Evolutionary conservation across 208 protist species (phyloP).

Genomic region (Porcisia hertigi): DNA sequence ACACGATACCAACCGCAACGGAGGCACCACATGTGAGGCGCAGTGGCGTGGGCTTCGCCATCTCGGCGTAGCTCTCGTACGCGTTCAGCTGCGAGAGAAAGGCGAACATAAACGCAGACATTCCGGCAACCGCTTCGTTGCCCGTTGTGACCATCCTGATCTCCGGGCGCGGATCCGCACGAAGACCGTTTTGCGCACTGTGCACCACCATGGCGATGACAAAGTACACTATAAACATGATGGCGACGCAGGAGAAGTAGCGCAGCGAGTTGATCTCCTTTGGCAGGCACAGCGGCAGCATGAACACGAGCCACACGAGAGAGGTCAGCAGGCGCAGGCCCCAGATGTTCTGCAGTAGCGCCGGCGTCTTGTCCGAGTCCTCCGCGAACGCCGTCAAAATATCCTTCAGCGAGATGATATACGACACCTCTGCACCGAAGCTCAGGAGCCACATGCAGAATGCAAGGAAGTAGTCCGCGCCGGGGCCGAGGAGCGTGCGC

Average conservation of each 20-base stretch:
- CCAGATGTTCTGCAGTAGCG: slow-evolving; percentile 26
- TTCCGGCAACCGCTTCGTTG: slow-evolving; percentile 48
- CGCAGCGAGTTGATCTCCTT: slow-evolving; percentile 87
- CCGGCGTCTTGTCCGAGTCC: slow-evolving; percentile 29
- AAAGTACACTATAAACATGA: slow-evolving; percentile 72
- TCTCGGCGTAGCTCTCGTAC: slow-evolving; percentile 65
- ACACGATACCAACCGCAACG: slow-evolving; percentile 48
- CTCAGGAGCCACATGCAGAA: slow-evolving; percentile 56
- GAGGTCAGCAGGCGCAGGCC: slow-evolving; percentile 55
- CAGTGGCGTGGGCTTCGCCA: slow-evolving; percentile 50
- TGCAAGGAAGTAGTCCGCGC: slow-evolving; percentile 59
- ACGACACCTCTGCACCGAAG: slow-evolving; percentile 66
- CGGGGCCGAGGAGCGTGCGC: slow-evolving; percentile 41
- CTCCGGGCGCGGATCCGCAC: slow-evolving; percentile 34
- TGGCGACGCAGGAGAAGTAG: slow-evolving; percentile 58
- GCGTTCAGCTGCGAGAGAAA: slow-evolving; percentile 79
- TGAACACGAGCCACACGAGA: slow-evolving; percentile 65
- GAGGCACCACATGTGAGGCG: slow-evolving; percentile 53
- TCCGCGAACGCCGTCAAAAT: slow-evolving; percentile 53
- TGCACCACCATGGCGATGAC: slow-evolving; percentile 70
- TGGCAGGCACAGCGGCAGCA: slow-evolving; percentile 75
- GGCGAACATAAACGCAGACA: slow-evolving; percentile 72
- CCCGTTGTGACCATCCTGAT: slow-evolving; percentile 50
- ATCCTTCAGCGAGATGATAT: slow-evolving; percentile 68
- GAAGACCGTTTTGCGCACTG: slow-evolving; percentile 39